Evolutionary conservation across 768 basidiomycete species (phyloP), one percentile per base, ranked within the genome.

Genomic region (Serendipita sp.): DNA sequence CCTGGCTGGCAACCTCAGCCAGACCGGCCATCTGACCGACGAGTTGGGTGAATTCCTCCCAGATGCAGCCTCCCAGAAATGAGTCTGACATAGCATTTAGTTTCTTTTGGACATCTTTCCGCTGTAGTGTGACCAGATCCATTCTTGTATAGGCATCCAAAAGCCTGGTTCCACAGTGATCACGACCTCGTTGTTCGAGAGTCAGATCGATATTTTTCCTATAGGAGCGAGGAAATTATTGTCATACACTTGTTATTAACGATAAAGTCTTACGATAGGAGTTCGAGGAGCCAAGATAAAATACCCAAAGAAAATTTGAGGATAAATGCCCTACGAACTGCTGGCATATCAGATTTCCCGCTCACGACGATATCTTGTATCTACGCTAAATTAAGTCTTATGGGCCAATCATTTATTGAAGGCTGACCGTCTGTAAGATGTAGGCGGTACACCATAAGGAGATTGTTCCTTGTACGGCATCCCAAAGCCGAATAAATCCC

Each of bases 141-240:
- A 60, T 60, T n/a, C 56, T 24, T 32, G 56, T 60, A 37, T 60
- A 60, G 16, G 56, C 56, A 28, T 60, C 56, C 16, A 60, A 35
- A 8, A 60, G 56, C 34, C 35, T 4, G 28, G 56, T 10, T n/a
- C 56, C 56, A 37, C 56, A 60, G 32, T 53, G 32, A 18, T 53
- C 32, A 32, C 18, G 18, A n/a, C 18, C 5, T 24, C 16, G 48
- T 24, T 53, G 32, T 10, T 53, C n/a, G 48, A 53, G 48, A 32
- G 32, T 16, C 32, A 24, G 38, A 7, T 53, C 48, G 48, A 7
- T 32, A 53, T n/a, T 53, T 16, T 53, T 24, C 48, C 18, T 32
- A 16, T 7, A 32, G 10, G 32, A 32, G 53, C 53, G 16, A 11
- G 28, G 28, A 54, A 54, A 24, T 24, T 24, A 24, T 24, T 24